Evolutionary conservation across 192 early-diverging fungal species (phyloP), one percentile per base, ranked within the genome.

Genomic region (Funneliformis mosseae): DNA sequence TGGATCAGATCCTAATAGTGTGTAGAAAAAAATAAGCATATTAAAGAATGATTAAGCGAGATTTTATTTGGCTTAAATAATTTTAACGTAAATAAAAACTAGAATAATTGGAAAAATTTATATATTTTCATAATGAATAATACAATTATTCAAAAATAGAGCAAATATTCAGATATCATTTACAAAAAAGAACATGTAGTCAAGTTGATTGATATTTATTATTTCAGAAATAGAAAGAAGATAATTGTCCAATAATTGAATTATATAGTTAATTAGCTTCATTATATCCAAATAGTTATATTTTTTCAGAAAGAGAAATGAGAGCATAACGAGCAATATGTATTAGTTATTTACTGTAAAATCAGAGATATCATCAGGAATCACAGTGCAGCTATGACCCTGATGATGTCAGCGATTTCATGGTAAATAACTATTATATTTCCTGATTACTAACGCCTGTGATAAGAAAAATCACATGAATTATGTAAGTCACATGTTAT

Each of bases 21-120:
- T 75, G 3, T 75, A 50, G 73, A 18, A 50, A 50, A 75, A 75
- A 75, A n/a, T 75, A n/a, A 25, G 27, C 1, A 59, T 75, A 8
- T 59, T 60, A 38, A 27, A 60, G 7, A 59, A 33, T 38, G 12
- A 9, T 18, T 3, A n/a, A 50, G 73, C 0, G 27, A 0, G 4
- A 45, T 5, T 48, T 45, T 72, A 45, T 72, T 72, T 45, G 69
- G 42, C 0, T 28, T 64, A 72, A 11, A 72, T 23, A 4, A 45
- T 72, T n/a, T 42, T 11, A 72, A 45, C 6, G 11, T 72, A 25
- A 39, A 72, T 25, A 45, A 72, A 45, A 42, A 72, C 21, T 45
- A 11, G n/a, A 42, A 72, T 23, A 48, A 45, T 0, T 3, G 11
- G 8, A 3, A n/a, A 72, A 33, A 4, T 21, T 45, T 0, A 11